phyloP scores from a whole-genome alignment of 2,329 filamentous ascomycete species.

The Endoconidiophora laricicola region DNA sequence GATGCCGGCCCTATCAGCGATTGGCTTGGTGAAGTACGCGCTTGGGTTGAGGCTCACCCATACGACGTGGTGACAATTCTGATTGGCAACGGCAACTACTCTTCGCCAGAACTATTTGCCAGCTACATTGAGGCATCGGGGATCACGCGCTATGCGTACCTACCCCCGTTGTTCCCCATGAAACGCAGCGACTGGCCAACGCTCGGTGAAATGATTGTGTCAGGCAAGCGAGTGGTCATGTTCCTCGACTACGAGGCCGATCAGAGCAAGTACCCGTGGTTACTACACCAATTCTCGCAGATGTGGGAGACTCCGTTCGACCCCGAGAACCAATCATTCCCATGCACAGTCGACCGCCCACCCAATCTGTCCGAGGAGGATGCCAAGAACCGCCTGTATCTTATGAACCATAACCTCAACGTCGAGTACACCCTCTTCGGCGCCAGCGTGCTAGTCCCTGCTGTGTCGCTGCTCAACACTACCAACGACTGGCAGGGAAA shows the following conservation, averaged over 20 bases:
- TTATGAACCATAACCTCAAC: constrained; percentile 87
- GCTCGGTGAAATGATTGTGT: constrained; percentile 57
- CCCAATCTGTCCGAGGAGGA: constrained; percentile 43
- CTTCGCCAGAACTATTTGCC: constrained; percentile 45
- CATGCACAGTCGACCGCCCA: constrained; percentile 64
- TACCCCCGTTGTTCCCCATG: constrained; percentile 55
- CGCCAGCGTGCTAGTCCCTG: constrained; percentile 50
- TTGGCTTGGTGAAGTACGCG: constrained; percentile 51
- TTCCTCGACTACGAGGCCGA: constrained; percentile 79
- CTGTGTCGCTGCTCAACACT: constrained; percentile 48
- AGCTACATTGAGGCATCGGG: constrained; percentile 55
- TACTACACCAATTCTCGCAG: constrained; percentile 74
- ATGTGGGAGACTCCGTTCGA: constrained; percentile 88
- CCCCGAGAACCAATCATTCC: constrained; percentile 46
- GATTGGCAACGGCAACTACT: constrained; percentile 68
- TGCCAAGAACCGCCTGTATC: constrained; percentile 50
- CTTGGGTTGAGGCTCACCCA: constrained; percentile 61
- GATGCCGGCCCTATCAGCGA: constrained; percentile 62
- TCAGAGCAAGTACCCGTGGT: constrained; percentile 61
- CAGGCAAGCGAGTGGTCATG: constrained; percentile 54
- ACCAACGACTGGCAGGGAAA: constrained; percentile 52
- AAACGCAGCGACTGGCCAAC: constrained; percentile 66
- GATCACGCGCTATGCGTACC: constrained; percentile 56
- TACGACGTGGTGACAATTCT: constrained; percentile 81
- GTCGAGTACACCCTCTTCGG: constrained; percentile 53